Evolutionary conservation across 2,329 filamentous ascomycete genomes (phyloP).

Genomic region (Cadophora gregata): DNA sequence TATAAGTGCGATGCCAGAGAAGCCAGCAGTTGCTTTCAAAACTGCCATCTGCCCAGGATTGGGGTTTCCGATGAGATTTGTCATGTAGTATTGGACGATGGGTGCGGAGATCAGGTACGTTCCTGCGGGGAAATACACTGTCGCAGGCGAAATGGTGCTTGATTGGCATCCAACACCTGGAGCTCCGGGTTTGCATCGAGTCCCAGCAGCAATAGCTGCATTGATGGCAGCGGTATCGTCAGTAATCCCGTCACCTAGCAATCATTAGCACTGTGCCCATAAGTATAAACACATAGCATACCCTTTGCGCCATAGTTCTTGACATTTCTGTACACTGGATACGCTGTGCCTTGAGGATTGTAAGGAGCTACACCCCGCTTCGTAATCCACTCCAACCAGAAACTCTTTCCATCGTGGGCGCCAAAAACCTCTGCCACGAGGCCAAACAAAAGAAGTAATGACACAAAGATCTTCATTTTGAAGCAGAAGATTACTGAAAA

Average conservation of each 20-base stretch:
- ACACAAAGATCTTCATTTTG: slow-evolving; percentile 12
- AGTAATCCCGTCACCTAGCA: slow-evolving; percentile 59
- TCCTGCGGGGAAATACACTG: slow-evolving; percentile 35
- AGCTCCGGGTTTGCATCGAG: slow-evolving; percentile 46
- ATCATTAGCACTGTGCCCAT: not conserved
- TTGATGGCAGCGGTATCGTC: slow-evolving; percentile 91
- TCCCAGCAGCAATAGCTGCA: slow-evolving; percentile 43
- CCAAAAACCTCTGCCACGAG: slow-evolving; percentile 17
- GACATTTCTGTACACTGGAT: slow-evolving; percentile 36
- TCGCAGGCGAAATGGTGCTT: slow-evolving; percentile 53
- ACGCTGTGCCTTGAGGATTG: slow-evolving; percentile 21
- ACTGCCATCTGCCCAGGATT: slow-evolving; percentile 59
- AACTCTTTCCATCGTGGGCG: slow-evolving; percentile 16
- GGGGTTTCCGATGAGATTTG: slow-evolving; percentile 38
- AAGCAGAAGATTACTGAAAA: slow-evolving; percentile 9
- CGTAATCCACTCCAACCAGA: slow-evolving; percentile 33
- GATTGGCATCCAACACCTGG: slow-evolving; percentile 50
- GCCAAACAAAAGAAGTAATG: slow-evolving; percentile 15
- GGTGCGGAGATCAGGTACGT: slow-evolving; percentile 36
- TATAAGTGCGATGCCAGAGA: slow-evolving; percentile 84
- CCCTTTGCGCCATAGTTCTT: slow-evolving; percentile 36
- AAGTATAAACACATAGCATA: slow-evolving; percentile 1
- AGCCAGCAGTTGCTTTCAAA: slow-evolving; percentile 73
- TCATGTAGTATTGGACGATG: slow-evolving; percentile 34
- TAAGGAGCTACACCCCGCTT: slow-evolving; percentile 36